These are phyloP conservation scores for Chrysanthemum lavandulifolium DNA, from an alignment of 129 eudicot species.

Conservation along the genomic window DNA sequence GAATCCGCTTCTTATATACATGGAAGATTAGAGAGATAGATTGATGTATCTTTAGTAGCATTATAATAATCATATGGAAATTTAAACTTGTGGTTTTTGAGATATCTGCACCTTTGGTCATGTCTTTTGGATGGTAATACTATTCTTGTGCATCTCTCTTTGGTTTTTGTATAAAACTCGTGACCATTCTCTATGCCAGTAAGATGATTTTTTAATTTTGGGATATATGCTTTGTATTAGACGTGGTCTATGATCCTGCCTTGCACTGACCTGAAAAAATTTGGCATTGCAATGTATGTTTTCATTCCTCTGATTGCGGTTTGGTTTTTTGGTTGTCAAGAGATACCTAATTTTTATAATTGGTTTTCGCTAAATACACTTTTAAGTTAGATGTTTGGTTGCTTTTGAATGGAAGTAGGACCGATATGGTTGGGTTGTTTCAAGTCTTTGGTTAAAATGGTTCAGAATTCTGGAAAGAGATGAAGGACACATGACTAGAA, in stretches of 20 bases:
- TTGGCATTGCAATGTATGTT: neutral
- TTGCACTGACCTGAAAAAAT: neutral
- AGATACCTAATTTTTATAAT: too few relatives aligned
- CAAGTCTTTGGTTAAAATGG: too few relatives aligned
- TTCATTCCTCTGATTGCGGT: neutral
- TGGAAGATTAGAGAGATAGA: slow-evolving; percentile 34
- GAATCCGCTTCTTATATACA: slow-evolving; percentile 30
- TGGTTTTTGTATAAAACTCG: slow-evolving; percentile 24
- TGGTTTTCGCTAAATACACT: too few relatives aligned
- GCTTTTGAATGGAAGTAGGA: too few relatives aligned
- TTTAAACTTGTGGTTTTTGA: slow-evolving; percentile 14
- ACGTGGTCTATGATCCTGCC: neutral
- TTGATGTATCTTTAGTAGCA: slow-evolving; percentile 21
- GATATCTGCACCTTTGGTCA: slow-evolving; percentile 6
- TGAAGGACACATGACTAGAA: too few relatives aligned
- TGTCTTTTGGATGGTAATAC: slow-evolving; percentile 20
- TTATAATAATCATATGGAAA: slow-evolving; percentile 13
- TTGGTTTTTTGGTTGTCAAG: neutral
- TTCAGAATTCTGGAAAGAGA: too few relatives aligned
- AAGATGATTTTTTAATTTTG: slow-evolving; percentile 5
- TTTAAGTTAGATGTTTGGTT: too few relatives aligned
- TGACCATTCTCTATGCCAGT: neutral
- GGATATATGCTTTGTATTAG: slow-evolving; percentile 2
- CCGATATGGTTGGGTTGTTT: too few relatives aligned
- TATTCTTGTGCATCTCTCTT: slow-evolving; percentile 24